Conservation (phyloP, 768 basidiomycete species). For the Auricularia sp. region DNA sequence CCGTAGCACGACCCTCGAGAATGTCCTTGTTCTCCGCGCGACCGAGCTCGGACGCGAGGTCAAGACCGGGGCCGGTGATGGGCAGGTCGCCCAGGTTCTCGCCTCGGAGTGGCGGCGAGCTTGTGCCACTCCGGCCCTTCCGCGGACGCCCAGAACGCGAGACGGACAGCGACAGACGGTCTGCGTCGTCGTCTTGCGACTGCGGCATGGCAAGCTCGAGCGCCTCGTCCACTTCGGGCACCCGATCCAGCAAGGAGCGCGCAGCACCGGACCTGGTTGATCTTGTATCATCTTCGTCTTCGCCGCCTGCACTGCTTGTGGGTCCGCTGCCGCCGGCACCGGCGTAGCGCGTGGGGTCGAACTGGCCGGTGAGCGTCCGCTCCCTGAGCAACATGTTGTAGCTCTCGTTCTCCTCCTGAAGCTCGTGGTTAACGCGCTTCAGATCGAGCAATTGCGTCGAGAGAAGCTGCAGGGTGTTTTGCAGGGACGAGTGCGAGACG, state of each 20-base stretch:
- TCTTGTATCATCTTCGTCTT: conserved; percentile 18
- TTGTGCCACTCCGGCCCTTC: conserved; percentile 9
- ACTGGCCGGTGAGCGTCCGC: conserved; percentile 82
- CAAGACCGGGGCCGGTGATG: conserved; percentile 80
- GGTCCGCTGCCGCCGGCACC: conserved; percentile 20
- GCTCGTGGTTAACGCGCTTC: conserved; percentile 74
- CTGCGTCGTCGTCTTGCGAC: neutral
- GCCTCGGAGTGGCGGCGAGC: conserved; percentile 37
- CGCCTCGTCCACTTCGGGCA: conserved; percentile 13
- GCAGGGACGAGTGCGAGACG: conserved; percentile 73
- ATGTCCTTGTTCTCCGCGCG: conserved; percentile 85
- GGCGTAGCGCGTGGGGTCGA: conserved; percentile 64
- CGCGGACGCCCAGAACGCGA: neutral
- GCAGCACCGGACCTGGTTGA: conserved; percentile 26
- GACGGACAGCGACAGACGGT: neutral
- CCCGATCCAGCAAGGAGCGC: conserved; percentile 31
- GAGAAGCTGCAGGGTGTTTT: conserved; percentile 75
- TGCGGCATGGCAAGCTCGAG: neutral
- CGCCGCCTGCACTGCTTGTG: conserved; percentile 30
- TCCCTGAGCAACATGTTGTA: conserved; percentile 92
- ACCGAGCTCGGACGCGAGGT: conserved; percentile 85
- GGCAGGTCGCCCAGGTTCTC: conserved; percentile 82
- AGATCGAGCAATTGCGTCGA: conserved; percentile 80
- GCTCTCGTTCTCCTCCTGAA: conserved; percentile 95
- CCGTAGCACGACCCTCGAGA: conserved; percentile 36